phyloP scores from a whole-genome alignment of 1,284 basidiomycete species.

The Ustilago bromivora region DNA sequence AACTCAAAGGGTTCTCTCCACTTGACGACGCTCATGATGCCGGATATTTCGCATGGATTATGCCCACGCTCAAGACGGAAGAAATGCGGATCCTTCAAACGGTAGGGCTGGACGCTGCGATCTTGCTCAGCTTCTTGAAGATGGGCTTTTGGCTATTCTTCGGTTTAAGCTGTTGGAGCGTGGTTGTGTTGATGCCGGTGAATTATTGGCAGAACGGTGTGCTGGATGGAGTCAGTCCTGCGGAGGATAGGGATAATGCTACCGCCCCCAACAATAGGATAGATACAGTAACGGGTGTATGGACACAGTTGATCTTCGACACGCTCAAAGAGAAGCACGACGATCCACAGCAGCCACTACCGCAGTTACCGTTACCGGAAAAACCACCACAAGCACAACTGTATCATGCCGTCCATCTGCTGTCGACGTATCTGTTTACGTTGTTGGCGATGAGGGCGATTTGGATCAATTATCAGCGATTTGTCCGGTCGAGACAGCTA shows the following conservation, averaged over 20 bases:
- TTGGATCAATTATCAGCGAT: slow-evolving; percentile 87
- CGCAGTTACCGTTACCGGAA: slow-evolving; percentile 48
- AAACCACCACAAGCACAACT: slow-evolving; percentile 67
- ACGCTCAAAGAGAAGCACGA: slow-evolving; percentile 20
- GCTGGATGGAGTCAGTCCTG: slow-evolving; percentile 67
- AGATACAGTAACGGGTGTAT: slow-evolving; percentile 27
- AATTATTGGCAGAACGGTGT: slow-evolving; percentile 67
- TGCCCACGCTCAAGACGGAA: slow-evolving; percentile 88
- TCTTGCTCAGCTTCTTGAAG: slow-evolving; percentile 93
- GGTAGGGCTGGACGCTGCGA: slow-evolving; percentile 94
- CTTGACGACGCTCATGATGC: slow-evolving; percentile 81
- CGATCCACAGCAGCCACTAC: slow-evolving; percentile 46
- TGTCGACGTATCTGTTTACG: slow-evolving; percentile 94
- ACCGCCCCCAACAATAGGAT: slow-evolving; percentile 15
- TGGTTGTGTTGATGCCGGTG: slow-evolving; percentile 67
- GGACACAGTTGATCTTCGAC: slow-evolving; percentile 34
- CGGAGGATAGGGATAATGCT: slow-evolving; percentile 50
- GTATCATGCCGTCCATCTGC: slow-evolving; percentile 77
- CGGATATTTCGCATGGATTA: slow-evolving; percentile 92
- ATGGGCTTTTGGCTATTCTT: slow-evolving; percentile 91
- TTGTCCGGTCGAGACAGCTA: slow-evolving; percentile 89
- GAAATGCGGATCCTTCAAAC: slow-evolving; percentile 96
- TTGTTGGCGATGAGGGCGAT: slow-evolving; percentile 85
- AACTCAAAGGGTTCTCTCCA: slow-evolving; percentile 92
- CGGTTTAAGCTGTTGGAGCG: slow-evolving; percentile 77